Percentiles rank a stretch among this genome's conserved stretches.
phyloP scores from a whole-genome alignment of 257 asterid genomes.

The Eucommia ulmoides region DNA sequence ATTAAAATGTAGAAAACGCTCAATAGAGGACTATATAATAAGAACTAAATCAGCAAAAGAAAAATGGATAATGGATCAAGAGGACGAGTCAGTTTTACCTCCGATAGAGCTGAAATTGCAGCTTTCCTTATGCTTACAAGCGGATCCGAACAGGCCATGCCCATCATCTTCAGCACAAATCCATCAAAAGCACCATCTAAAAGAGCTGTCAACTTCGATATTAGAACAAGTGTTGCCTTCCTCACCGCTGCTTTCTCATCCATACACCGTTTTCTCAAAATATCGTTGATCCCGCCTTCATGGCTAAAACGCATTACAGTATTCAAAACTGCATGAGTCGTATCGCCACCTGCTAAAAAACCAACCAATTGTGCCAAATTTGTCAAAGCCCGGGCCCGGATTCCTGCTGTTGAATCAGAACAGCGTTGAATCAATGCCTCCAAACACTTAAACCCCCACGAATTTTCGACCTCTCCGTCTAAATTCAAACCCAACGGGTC shows the following conservation, averaged over 20 bases:
- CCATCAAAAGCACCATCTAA: slow-evolving; percentile 53
- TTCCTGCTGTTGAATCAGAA: slow-evolving; percentile 59
- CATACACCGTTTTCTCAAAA: slow-evolving; percentile 52
- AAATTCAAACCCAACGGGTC: slow-evolving; percentile 39
- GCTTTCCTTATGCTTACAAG: slow-evolving; percentile 93
- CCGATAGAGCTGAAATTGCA: slow-evolving; percentile 76
- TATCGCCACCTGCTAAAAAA: slow-evolving; percentile 35
- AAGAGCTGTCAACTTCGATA: slow-evolving; percentile 55
- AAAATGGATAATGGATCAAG: background rate
- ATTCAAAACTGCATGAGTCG: slow-evolving; percentile 31
- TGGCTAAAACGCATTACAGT: slow-evolving; percentile 12
- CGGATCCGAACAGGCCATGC: slow-evolving; percentile 92
- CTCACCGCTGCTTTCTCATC: slow-evolving; percentile 97
- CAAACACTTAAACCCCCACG: slow-evolving; percentile 54
- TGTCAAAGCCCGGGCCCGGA: slow-evolving; percentile 77
- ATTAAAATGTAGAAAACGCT: too few relatives aligned
- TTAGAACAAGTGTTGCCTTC: slow-evolving; percentile 73
- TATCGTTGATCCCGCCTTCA: slow-evolving; percentile 29
- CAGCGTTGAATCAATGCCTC: slow-evolving; percentile 69
- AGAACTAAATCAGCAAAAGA: background rate
- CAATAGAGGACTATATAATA: background rate
- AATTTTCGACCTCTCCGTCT: slow-evolving; percentile 24
- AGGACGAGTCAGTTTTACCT: slow-evolving; percentile 35
- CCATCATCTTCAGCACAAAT: slow-evolving; percentile 63
- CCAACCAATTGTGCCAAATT: slow-evolving; percentile 62